Evolutionary conservation across 345 rosid species (phyloP).

Genomic region (Bruguiera parviflora): DNA sequence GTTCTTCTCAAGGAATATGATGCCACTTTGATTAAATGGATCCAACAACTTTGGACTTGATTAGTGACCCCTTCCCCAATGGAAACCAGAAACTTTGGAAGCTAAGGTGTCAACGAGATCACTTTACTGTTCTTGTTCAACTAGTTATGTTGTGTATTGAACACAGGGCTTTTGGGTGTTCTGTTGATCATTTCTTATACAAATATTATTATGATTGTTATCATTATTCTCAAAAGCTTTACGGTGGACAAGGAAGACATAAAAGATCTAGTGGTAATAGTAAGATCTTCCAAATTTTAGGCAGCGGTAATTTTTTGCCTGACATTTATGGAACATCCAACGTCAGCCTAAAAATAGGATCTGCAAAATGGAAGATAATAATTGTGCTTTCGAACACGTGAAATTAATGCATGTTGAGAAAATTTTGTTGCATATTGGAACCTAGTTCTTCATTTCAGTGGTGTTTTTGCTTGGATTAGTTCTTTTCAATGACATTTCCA

Average conservation of each 20-base stretch:
- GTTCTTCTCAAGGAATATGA: constrained; percentile 65
- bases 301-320: background rate
- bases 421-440: background rate
- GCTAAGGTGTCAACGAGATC: constrained; percentile 63
- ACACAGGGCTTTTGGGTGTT: constrained; percentile 53
- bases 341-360: background rate
- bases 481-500: constrained; percentile 2
- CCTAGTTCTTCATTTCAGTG: background rate
- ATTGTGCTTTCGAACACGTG: background rate
- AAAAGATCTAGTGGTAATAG: constrained; percentile 41
- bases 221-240: constrained; percentile 63
- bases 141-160: constrained; percentile 63
- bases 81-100: background rate
- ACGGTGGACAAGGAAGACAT: constrained; percentile 49
- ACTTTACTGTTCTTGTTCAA: constrained; percentile 67
- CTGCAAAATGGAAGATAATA: background rate
- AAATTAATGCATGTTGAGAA: background rate
- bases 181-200: constrained; percentile 78
- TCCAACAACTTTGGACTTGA: constrained; percentile 37
- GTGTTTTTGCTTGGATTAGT: background rate
- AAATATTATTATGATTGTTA: constrained; percentile 60
- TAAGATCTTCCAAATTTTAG: constrained; percentile 26
- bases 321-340: too few relatives aligned
- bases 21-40: constrained; percentile 56
- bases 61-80: too few relatives aligned